Evolutionary conservation across 768 basidiomycete species (phyloP).

Genomic region (Candolleomyces efflorescens): DNA sequence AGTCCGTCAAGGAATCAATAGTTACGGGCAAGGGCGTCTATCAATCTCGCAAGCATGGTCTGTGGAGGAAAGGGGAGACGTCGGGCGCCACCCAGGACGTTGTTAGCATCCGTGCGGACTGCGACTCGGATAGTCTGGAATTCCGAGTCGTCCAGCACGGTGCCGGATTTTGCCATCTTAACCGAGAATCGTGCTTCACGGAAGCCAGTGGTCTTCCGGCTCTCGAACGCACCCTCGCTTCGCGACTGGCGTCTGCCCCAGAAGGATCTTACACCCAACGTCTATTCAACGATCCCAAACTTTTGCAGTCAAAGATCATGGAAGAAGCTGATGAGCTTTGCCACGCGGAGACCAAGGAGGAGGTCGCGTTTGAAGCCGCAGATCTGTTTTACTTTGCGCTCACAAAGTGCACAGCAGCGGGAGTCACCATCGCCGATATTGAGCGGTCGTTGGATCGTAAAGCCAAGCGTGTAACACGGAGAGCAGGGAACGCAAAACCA

Average conservation of each 20-base stretch:
- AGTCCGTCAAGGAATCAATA: slow-evolving; percentile 85
- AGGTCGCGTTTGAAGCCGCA: slow-evolving; percentile 92
- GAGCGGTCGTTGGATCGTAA: slow-evolving; percentile 82
- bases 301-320: slow-evolving; percentile 93
- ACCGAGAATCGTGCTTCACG: slow-evolving; percentile 88
- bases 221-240: slow-evolving; percentile 73
- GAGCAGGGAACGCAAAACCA: slow-evolving; percentile 90
- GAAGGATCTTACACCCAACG: slow-evolving; percentile 90
- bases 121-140: slow-evolving; percentile 89
- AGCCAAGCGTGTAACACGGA: slow-evolving; percentile 79
- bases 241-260: slow-evolving; percentile 72
- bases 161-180: slow-evolving; percentile 90
- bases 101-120: slow-evolving; percentile 78
- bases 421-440: slow-evolving; percentile 79
- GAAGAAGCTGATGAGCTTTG: slow-evolving; percentile 99
- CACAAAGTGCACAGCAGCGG: slow-evolving; percentile 76
- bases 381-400: slow-evolving; percentile 93
- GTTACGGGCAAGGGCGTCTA: slow-evolving; percentile 88
- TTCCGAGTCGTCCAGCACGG: slow-evolving; percentile 90
- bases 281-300: slow-evolving; percentile 73
- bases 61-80: slow-evolving; percentile 97
- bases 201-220: slow-evolving; percentile 70
- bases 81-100: slow-evolving; percentile 92
- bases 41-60: slow-evolving; percentile 91
- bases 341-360: slow-evolving; percentile 67